Conservation (phyloP, 2,329 filamentous ascomycete genomes). For the Metarhizium humberi region DNA sequence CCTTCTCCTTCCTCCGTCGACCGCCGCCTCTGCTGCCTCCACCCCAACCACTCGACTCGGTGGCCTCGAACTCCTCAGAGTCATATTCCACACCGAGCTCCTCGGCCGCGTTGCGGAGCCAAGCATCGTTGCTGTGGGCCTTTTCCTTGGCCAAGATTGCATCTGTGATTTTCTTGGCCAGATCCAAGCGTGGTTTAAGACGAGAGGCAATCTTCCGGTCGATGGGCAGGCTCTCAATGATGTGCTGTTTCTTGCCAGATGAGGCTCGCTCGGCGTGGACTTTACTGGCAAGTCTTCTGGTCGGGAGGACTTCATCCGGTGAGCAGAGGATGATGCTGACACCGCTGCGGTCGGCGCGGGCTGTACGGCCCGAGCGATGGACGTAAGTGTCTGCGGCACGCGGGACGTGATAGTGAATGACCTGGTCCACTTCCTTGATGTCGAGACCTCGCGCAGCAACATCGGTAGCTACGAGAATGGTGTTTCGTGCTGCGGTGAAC, state of each 20-base stretch:
- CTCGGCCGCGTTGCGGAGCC: conserved; percentile 76
- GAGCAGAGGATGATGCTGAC: conserved; percentile 82
- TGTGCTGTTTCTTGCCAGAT: conserved; percentile 41
- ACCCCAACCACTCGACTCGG: conserved; percentile 51
- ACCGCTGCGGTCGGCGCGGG: conserved; percentile 68
- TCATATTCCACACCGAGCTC: conserved; percentile 94
- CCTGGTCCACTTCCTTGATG: conserved; percentile 79
- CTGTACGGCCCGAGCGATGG: conserved; percentile 88
- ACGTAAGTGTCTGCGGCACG: conserved; percentile 89
- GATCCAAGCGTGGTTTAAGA: conserved; percentile 64
- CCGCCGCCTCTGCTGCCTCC: conserved; percentile 62
- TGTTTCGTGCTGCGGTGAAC: conserved; percentile 60
- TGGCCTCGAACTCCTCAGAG: conserved; percentile 77
- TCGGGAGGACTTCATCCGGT: conserved; percentile 82
- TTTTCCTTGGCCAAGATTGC: conserved; percentile 79
- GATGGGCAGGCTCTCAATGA: conserved; percentile 73
- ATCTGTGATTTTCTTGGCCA: conserved; percentile 86
- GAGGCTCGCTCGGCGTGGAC: conserved; percentile 59
- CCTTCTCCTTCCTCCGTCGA: conserved; percentile 64
- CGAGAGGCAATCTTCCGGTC: conserved; percentile 70
- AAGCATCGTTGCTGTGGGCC: conserved; percentile 71
- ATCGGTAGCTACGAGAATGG: conserved; percentile 82
- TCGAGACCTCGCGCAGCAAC: conserved; percentile 90
- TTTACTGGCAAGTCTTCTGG: conserved; percentile 75
- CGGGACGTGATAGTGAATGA: conserved; percentile 93